Conservation (phyloP, 768 basidiomycete genomes). For the Podaxis rugospora region DNA sequence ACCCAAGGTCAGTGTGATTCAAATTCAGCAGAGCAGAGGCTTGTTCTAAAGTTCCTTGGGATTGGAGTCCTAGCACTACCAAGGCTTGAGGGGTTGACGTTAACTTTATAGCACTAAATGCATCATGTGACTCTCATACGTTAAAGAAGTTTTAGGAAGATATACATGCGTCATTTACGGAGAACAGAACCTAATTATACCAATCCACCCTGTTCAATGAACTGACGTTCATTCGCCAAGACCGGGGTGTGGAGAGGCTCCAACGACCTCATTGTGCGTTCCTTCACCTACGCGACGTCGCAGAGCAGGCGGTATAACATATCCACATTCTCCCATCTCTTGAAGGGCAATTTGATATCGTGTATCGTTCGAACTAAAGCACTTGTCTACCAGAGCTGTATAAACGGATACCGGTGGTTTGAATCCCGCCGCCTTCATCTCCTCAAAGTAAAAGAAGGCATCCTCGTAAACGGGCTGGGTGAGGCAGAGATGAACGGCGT, state of each 20-base stretch:
- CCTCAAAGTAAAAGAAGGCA: slow-evolving; percentile 85
- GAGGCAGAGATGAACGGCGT: slow-evolving; percentile 65
- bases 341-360: slow-evolving; percentile 62
- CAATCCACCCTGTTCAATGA: slow-evolving; percentile 9
- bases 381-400: slow-evolving; percentile 54
- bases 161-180: background rate
- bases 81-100: background rate
- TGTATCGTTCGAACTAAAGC: slow-evolving; percentile 49
- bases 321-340: slow-evolving; percentile 67
- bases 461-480: slow-evolving; percentile 75
- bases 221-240: slow-evolving; percentile 1
- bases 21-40: background rate
- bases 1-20: background rate
- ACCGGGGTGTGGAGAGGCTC: background rate
- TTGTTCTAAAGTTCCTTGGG: background rate
- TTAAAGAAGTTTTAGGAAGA: background rate
- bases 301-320: slow-evolving; percentile 24
- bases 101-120: background rate
- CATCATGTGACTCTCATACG: background rate
- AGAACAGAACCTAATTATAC: background rate
- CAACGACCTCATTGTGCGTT: background rate
- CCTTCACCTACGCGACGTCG: background rate
- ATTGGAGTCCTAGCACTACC: background rate
- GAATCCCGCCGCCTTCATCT: slow-evolving; percentile 68
- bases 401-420: slow-evolving; percentile 56